Base-by-base conservation (phyloP, 140 eudicot genomes). In the Stevia rebaudiana region DNA sequence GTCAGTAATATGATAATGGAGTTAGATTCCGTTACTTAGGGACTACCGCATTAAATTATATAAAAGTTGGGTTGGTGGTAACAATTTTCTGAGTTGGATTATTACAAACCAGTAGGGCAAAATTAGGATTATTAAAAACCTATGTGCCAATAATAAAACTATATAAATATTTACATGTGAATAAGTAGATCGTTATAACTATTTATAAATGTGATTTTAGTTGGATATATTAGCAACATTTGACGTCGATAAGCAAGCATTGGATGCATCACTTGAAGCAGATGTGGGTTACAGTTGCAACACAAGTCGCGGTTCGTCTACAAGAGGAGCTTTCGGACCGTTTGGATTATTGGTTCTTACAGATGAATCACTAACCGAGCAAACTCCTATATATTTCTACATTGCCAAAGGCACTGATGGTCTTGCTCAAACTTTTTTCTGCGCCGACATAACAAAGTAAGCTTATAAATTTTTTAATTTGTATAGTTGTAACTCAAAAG, bases 331-430 rank as follows among this genome's bases (percentile, higher is more conserved):
- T 23, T 81, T 83, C 15, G 97, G 98, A 33, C 98, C 98, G 1
- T 92, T 92, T 65, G 98, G 98, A 18, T 58, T 92, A 2, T 36
- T 88, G 36, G 95, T 92, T 48, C 74, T 88, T 46, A 94, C 96
- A 11, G 95, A 88, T 57, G 83, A 78, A n/a, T 25, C 80, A 0
- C 80, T 80, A 1, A 67, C 81, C 0, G 98, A 92, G 74, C 73
- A 76, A 31, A 92, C 96, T 6, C 95, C 98, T 0, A 55, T 92
- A 5, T 92, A 92, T 63, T 92, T 92, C 59, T 88, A 92, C 74
- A 50, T 85, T n/a, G 74, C 80, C 25, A 88, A 79, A 74, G 86
- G 82, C 44, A 19, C 61, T 24, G 75, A 81, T 48, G 95, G 96
- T 17, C 71, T n/a, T 52, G 61, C 69, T 18, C 75, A 63, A 16